Base-by-base conservation (phyloP, 2,329 filamentous ascomycete genomes). In the Colletotrichum sp. region DNA sequence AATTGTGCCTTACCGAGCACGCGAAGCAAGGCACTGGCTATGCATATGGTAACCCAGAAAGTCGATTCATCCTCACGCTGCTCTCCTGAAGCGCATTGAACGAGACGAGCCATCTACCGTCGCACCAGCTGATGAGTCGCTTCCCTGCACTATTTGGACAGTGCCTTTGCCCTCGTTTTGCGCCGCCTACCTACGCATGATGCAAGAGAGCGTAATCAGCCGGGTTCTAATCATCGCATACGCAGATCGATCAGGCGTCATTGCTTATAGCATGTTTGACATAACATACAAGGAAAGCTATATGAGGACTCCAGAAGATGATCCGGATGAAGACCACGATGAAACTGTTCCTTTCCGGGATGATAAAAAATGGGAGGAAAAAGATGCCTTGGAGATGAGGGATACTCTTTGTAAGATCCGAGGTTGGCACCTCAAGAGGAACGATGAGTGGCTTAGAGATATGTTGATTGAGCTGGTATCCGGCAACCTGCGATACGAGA, bases 281-380 rank as follows among this genome's bases (percentile, higher is more conserved):
- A n/a, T 44, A 5, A 44, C 0, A 1, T 1, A n/a, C 18, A 3
- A 10, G 18, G 18, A 5, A 6, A 44, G 39, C 8, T 10, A 44
- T n/a, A 10, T 10, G 39, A 44, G 5, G 1, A 44, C 39, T 10
- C 18, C 39, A 10, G 5, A n/a, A 44, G 39, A n/a, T n/a, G 39
- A 18, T n/a, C 3, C 18, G 9, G 39, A 44, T 10, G 16, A 44
- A 1, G 16, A 18, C 34, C 3, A 16, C 15, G 34, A 36, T 39
- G 16, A 3, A 39, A 2, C 7, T 36, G 15, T 44, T 44, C 1
- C 16, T 44, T 39, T 18, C 16, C 16, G 0, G 8, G 36, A 44
- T 5, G 36, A 18, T 18, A 16, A 8, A 34, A 2, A 0, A 13
- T 34, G 32, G 32, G 32, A 34, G 12, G 32, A 34, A 34, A 34